These are phyloP conservation scores for Achaetomiella virescens DNA, from an alignment of 495 filamentous ascomycete species.

Conservation along the genomic window DNA sequence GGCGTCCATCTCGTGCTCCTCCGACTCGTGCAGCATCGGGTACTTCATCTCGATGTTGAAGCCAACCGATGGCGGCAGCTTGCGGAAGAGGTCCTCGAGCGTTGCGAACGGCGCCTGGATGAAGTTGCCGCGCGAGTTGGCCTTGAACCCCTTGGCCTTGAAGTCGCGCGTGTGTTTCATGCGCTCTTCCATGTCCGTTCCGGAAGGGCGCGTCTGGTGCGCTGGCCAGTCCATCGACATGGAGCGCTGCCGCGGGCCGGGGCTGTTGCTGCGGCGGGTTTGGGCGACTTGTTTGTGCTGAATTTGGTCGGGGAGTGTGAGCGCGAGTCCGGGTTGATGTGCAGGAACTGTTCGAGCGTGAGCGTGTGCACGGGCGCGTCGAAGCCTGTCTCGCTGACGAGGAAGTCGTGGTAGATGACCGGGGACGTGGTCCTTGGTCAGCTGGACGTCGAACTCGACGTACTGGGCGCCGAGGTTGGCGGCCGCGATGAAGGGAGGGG, in stretches of 20 bases:
- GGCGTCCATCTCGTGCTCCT: conserved; percentile 95
- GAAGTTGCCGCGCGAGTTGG: conserved; percentile 84
- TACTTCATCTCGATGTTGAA: conserved; percentile 99
- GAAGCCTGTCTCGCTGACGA: conserved; percentile 96
- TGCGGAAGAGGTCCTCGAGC: conserved; percentile 83
- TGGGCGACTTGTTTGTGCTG: conserved; percentile 27
- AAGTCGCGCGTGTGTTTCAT: conserved; percentile 97
- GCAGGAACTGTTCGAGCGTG: conserved; percentile 89
- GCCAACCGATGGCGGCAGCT: conserved; percentile 71
- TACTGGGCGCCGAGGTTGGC: conserved; percentile 88
- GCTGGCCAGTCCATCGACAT: conserved; percentile 39
- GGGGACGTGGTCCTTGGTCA: conserved; percentile 97
- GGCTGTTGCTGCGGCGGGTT: conserved; percentile 30
- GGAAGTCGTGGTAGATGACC: conserved; percentile 99
- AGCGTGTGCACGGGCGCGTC: conserved; percentile 95
- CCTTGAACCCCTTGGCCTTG: conserved; percentile 86
- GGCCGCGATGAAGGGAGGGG: conserved; percentile 90
- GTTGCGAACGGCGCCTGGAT: conserved; percentile 96
- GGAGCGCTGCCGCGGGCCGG: conserved; percentile 38
- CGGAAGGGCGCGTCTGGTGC: conserved; percentile 5
- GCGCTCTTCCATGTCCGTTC: conserved; percentile 64
- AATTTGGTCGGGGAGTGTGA: conserved; percentile 8
- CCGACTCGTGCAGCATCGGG: conserved; percentile 90
- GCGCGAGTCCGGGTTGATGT: conserved; percentile 57
- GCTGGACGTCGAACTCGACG: conserved; percentile 92